phyloP scores from a whole-genome alignment of 1,284 basidiomycete genomes.

The Microbotryum scabiosae region DNA sequence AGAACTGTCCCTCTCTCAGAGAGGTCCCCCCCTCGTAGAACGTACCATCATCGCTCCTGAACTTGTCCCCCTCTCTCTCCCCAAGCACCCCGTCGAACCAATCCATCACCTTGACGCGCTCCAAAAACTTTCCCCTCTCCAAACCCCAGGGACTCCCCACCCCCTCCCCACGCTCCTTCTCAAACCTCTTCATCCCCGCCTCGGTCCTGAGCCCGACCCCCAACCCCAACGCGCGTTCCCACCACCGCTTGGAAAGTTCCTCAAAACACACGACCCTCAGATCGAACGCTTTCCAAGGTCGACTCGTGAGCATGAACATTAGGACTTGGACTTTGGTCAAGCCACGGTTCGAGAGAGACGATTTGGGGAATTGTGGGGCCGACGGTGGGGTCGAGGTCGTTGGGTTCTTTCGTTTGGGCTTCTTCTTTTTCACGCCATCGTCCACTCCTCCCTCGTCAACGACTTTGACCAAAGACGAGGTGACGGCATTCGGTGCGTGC shows the following conservation, averaged over 20 bases:
- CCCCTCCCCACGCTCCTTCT: conserved; percentile 4
- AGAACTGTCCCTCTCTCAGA: conserved; percentile 15
- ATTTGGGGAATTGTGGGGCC: conserved; percentile 19
- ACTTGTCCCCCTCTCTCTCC: conserved; percentile 46
- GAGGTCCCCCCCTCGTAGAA: neutral
- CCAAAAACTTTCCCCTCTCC: conserved; percentile 14
- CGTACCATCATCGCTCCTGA: conserved; percentile 59
- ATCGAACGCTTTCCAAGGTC: conserved; percentile 25
- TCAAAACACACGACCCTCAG: conserved; percentile 21
- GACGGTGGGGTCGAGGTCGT: neutral
- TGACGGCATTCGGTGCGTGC: conserved; percentile 8
- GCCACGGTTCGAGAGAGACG: conserved; percentile 24
- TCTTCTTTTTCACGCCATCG: neutral
- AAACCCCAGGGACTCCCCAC: conserved; percentile 15
- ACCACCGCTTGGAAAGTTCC: conserved; percentile 10
- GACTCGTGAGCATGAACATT: conserved; percentile 27
- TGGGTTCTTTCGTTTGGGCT: neutral
- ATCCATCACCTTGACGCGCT: conserved; percentile 5
- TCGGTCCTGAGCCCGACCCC: conserved; percentile 20
- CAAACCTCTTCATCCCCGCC: conserved; percentile 12
- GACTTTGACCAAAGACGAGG: neutral
- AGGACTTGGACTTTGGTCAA: conserved; percentile 37
- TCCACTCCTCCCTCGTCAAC: neutral
- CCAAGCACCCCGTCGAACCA: conserved; percentile 63
- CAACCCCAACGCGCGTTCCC: conserved; percentile 13